Evolutionary conservation across 1,139 yeast genomes (phyloP).

Genomic region (Candida pseudoviswanathii): DNA sequence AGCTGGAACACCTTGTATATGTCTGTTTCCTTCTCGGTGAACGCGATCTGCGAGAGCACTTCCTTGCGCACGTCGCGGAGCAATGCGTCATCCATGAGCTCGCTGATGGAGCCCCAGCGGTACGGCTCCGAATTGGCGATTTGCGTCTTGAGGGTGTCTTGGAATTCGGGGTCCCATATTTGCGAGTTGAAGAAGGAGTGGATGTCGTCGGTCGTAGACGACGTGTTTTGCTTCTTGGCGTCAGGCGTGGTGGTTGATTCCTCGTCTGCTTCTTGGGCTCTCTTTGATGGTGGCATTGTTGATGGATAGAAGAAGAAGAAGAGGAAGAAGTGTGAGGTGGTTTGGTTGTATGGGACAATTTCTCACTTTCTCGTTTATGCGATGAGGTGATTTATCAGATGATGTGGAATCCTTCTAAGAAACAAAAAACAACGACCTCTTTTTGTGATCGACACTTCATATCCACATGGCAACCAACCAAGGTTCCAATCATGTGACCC

Average conservation of each 20-base stretch:
- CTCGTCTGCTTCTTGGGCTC: conserved; percentile 10
- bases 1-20: conserved; percentile 93
- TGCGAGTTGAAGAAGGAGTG: conserved; percentile 53
- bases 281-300: conserved; percentile 8
- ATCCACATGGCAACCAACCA: too few relatives aligned
- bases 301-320: neutral
- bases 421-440: too few relatives aligned
- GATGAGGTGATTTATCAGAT: conserved; percentile 1
- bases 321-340: neutral
- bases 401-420: too few relatives aligned
- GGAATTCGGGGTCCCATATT: conserved; percentile 53
- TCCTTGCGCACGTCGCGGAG: conserved; percentile 81
- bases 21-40: conserved; percentile 95
- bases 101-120: conserved; percentile 82
- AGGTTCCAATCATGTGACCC: too few relatives aligned
- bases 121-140: conserved; percentile 70
- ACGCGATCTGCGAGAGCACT: conserved; percentile 78
- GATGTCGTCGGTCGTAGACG: conserved; percentile 40
- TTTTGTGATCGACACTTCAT: too few relatives aligned
- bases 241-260: conserved; percentile 2
- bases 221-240: conserved; percentile 23
- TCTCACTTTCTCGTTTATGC: neutral
- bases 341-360: too few relatives aligned
- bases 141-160: conserved; percentile 37
- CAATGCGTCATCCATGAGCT: conserved; percentile 73